Percentiles rank a stretch among this genome's conserved stretches.
Evolutionary conservation across 2,329 filamentous ascomycete species (phyloP).

Genomic region (Trichoderma citrinoviride): DNA sequence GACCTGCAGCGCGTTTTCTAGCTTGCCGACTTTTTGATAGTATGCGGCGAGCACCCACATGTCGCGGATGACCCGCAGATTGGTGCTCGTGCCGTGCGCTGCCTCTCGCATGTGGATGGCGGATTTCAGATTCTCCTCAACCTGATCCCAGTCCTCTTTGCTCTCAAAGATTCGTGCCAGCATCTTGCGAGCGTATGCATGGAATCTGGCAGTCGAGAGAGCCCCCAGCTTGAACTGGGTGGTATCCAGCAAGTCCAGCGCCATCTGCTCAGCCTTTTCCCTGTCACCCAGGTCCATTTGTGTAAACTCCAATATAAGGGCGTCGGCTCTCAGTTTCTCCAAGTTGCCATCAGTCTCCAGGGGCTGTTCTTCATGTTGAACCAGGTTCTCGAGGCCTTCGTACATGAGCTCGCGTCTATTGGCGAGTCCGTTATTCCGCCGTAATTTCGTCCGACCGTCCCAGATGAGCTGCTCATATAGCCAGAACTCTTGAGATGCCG

Average conservation of each 20-base stretch:
- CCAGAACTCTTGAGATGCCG: slow-evolving; percentile 35
- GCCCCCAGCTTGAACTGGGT: slow-evolving; percentile 28
- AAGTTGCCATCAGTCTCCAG: slow-evolving; percentile 23
- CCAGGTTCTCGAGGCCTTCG: slow-evolving; percentile 32
- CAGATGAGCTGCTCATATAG: slow-evolving; percentile 41
- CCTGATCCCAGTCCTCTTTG: slow-evolving; percentile 33
- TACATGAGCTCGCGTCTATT: slow-evolving; percentile 32
- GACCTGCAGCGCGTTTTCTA: slow-evolving; percentile 30
- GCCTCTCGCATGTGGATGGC: slow-evolving; percentile 37
- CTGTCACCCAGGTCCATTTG: slow-evolving; percentile 39
- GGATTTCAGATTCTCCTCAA: slow-evolving; percentile 35
- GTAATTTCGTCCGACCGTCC: slow-evolving; percentile 38
- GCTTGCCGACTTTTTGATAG: slow-evolving; percentile 33
- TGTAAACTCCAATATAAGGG: slow-evolving; percentile 38
- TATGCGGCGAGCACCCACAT: slow-evolving; percentile 40
- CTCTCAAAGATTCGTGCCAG: slow-evolving; percentile 37
- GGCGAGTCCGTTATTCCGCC: slow-evolving; percentile 34
- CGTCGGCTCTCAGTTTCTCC: slow-evolving; percentile 34
- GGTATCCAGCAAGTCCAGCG: slow-evolving; percentile 30
- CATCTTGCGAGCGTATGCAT: slow-evolving; percentile 41
- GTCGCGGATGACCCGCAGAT: slow-evolving; percentile 39
- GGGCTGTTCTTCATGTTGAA: slow-evolving; percentile 19
- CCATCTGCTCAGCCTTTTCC: slow-evolving; percentile 34
- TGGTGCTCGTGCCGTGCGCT: slow-evolving; percentile 36
- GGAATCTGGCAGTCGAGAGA: slow-evolving; percentile 36